Evolutionary conservation across 768 basidiomycete genomes (phyloP), one percentile per base, ranked within the genome.

Genomic region (Rhodosporidiobolus odoratus): DNA sequence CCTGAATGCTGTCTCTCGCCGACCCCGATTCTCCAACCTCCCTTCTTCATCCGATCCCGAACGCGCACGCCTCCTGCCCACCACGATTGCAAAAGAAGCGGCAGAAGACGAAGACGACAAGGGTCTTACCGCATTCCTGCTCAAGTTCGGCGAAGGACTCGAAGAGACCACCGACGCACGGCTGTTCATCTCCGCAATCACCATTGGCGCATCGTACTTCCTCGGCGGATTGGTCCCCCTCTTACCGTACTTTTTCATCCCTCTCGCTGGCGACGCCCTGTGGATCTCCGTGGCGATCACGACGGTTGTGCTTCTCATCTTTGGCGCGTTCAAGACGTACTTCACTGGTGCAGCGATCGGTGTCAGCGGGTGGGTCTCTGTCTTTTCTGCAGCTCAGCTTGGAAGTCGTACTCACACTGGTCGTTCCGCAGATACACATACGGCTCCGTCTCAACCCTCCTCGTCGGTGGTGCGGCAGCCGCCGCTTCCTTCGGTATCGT

Each of bases 121-220:
- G 70, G 96, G 96, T 0, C 79, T 98, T 47, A 94, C 95, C 0
- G 87, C 92, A 4, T 99, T 99, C 82, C 81, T 99, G 76, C 85
- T 98, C 75, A 96, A 92, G 81, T 97, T 97, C 75, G 94, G 94
- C n/a, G 89, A 90, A 78, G 92, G 93, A 25, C 78, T 96, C 61
- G 94, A 96, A 84, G 95, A 98, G 80, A 85, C 96, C 43, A 90
- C 94, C 1, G 86, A 86, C 25, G 83, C 84, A 30, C 85, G 96
- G 35, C 83, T 96, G 73, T 97, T 92, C 81, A 84, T 88, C 43
- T 94, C 92, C 2, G 95, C 95, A 3, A 84, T 95, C 74, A 98
- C 95, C 0, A 98, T 99, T 78, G 96, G 95, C 71, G 84, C 92
- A 77, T 92, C 92, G 19, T 78, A 98, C 82, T 88, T 94, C 71